Base-by-base conservation (phyloP, 495 filamentous ascomycete species). In the Thermochaetoides thermophila region DNA sequence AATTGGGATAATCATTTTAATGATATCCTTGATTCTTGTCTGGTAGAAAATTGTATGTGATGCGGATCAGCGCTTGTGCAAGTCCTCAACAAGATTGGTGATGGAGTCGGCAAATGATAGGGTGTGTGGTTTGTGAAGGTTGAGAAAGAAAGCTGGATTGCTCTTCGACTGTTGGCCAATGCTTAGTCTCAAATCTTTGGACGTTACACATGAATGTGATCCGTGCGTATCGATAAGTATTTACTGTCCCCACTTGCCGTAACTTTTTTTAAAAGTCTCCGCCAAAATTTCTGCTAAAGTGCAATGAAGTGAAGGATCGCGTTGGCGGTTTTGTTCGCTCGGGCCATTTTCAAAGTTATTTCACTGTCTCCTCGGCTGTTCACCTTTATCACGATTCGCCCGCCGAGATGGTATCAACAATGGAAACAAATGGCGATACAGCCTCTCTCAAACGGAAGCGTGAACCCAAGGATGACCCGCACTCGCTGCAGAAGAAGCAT, bases 1-100 rank as follows among this genome's bases (percentile, higher is more conserved):
- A 41, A 97, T 78, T 1, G 89, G 89, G 46, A 97, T 95, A 56
- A 97, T 97, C 89, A 97, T 97, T 30, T 57, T 73, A 61, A 28
- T 34, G 28, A 17, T 10, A 23, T 24, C 11, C n/a, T n/a, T n/a
- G n/a, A n/a, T n/a, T n/a, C n/a, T n/a, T n/a, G n/a, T n/a, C 13
- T 32, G 7, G 27, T 34, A 8, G n/a, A 32, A 27, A 12, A 9
- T 14, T 31, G 18, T 23, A 17, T 25, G 12, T 5, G 12, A 27
- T 19, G 9, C 11, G 14, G 9, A 15, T n/a, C n/a, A n/a, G n/a
- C n/a, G n/a, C n/a, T n/a, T n/a, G n/a, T n/a, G n/a, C n/a, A n/a
- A n/a, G n/a, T n/a, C n/a, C n/a, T n/a, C n/a, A n/a, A n/a, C n/a
- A n/a, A n/a, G n/a, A n/a, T n/a, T n/a, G 14, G 7, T 29, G 26